These are phyloP conservation scores for Pythium graminicola DNA, from an alignment of 352 stramenopile genomes.

Conservation along the genomic window DNA sequence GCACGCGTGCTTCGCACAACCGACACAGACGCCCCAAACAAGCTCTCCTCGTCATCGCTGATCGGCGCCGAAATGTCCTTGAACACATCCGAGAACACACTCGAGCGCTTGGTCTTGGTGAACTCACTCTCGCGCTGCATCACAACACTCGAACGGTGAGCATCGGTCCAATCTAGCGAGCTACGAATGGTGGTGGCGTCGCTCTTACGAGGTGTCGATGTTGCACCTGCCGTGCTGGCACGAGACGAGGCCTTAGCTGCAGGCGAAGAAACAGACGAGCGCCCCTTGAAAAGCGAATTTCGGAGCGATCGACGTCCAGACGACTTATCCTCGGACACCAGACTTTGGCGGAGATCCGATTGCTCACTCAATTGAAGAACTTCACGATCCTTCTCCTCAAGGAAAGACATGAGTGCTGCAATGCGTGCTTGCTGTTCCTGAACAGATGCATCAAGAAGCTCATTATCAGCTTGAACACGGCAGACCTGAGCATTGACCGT, in stretches of 20 bases:
- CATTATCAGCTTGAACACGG: slow-evolving; percentile 53
- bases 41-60: slow-evolving; percentile 13
- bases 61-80: slow-evolving; percentile 22
- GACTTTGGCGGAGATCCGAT: slow-evolving; percentile 39
- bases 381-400: slow-evolving; percentile 64
- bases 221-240: slow-evolving; percentile 6
- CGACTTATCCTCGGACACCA: slow-evolving; percentile 27
- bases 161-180: slow-evolving; percentile 17
- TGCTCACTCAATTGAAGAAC: slow-evolving; percentile 59
- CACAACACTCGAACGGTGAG: slow-evolving; percentile 10
- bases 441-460: slow-evolving; percentile 36
- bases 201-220: background rate
- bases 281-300: slow-evolving; percentile 21
- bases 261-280: slow-evolving; percentile 16
- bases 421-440: slow-evolving; percentile 59
- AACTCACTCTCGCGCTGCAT: slow-evolving; percentile 8
- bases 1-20: slow-evolving; percentile 19
- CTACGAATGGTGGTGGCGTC: slow-evolving; percentile 4
- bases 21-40: slow-evolving; percentile 5
- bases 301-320: slow-evolving; percentile 19
- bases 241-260: slow-evolving; percentile 3
- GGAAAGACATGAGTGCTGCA: slow-evolving; percentile 40
- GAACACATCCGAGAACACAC: slow-evolving; percentile 24
- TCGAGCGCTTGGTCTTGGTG: slow-evolving; percentile 17
- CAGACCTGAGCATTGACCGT: slow-evolving; percentile 46